Conservation (phyloP, 2,329 filamentous ascomycete genomes). For the Oidium heveae region DNA sequence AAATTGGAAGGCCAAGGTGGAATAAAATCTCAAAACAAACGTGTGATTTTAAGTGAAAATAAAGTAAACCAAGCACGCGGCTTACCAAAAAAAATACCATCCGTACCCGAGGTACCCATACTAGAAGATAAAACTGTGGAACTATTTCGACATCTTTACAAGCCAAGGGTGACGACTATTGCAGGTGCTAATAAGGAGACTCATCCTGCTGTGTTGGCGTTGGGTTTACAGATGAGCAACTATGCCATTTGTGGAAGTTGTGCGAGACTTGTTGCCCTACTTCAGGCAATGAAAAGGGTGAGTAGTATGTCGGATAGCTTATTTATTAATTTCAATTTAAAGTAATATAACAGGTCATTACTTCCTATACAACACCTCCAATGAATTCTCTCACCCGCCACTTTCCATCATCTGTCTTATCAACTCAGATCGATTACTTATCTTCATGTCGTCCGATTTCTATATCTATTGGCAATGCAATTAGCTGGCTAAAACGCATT, state of each 20-base stretch:
- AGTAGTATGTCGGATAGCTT: constrained; percentile 8
- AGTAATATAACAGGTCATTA: constrained; percentile 40
- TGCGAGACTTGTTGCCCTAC: constrained; percentile 62
- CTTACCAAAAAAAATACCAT: constrained; percentile 8
- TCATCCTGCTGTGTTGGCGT: constrained; percentile 58
- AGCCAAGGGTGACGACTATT: constrained; percentile 38
- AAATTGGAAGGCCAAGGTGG: constrained; percentile 12
- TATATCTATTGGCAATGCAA: constrained; percentile 91
- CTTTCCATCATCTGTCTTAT: constrained; percentile 72
- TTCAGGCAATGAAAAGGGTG: constrained; percentile 74
- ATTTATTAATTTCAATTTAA: constrained; percentile 2
- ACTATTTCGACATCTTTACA: constrained; percentile 64
- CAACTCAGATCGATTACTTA: constrained; percentile 85
- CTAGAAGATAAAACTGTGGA: constrained; percentile 40
- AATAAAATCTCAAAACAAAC: constrained; percentile 17
- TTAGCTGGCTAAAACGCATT: constrained; percentile 78
- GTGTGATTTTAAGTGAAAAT: constrained; percentile 9
- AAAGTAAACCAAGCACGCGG: constrained; percentile 10
- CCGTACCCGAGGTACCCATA: constrained; percentile 23
- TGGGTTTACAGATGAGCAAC: constrained; percentile 62
- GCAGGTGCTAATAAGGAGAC: constrained; percentile 43
- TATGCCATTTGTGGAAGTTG: constrained; percentile 80
- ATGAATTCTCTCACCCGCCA: constrained; percentile 72
- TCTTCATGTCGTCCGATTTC: constrained; percentile 86
- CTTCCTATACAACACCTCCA: constrained; percentile 72